Evolutionary conservation across 208 protist species (phyloP).

Genomic region (Acanthamoeba triangularis): DNA sequence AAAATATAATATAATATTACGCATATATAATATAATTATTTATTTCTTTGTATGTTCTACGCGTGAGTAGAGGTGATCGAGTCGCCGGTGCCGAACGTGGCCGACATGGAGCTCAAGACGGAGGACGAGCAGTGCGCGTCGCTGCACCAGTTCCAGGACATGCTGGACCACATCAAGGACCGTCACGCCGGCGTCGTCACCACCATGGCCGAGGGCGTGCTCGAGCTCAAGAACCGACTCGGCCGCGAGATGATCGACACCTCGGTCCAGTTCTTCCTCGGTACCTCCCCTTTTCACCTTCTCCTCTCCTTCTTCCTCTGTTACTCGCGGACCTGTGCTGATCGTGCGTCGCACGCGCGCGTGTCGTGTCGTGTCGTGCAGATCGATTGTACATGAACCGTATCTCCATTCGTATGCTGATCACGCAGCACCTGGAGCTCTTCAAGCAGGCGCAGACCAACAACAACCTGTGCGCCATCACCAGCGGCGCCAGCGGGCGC

Average conservation of each 20-base stretch:
- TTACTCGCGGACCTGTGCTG: background rate
- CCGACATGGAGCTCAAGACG: conserved; percentile 20
- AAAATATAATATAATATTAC: background rate
- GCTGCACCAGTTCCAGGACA: conserved; percentile 43
- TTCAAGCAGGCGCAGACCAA: conserved; percentile 67
- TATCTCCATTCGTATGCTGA: conserved; percentile 67
- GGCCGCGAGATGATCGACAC: conserved; percentile 66
- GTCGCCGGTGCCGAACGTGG: conserved; percentile 51
- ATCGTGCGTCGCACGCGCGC: background rate
- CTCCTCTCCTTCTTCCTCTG: background rate
- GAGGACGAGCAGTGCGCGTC: conserved; percentile 57
- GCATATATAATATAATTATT: background rate
- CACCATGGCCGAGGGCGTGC: conserved; percentile 60
- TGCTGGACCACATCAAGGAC: conserved; percentile 53
- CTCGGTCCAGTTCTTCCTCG: conserved; percentile 57
- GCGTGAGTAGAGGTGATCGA: conserved; percentile 34
- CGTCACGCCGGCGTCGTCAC: conserved; percentile 48
- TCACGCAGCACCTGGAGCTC: conserved; percentile 56
- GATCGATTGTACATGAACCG: conserved; percentile 75
- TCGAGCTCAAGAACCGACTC: conserved; percentile 53
- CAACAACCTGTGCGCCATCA: background rate
- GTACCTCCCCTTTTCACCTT: background rate
- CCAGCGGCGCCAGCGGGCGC: background rate
- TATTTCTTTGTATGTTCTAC: background rate
- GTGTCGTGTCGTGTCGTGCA: background rate